These are phyloP conservation scores for thale cress (Arabidopsis thaliana) DNA, from an alignment of 345 rosid species.

Conservation along the genomic window DNA sequence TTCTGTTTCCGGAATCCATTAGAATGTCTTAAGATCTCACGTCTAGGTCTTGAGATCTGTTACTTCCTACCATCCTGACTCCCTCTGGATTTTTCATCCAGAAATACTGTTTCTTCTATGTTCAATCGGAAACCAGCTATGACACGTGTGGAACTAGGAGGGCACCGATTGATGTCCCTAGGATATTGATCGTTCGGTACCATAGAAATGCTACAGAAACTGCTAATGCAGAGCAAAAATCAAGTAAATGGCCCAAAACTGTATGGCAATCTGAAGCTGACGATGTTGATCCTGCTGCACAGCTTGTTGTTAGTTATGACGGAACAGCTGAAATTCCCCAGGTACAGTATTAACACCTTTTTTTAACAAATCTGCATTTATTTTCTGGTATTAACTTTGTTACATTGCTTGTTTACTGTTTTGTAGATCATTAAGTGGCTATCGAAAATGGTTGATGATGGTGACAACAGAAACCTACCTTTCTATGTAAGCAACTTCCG, in stretches of 20 bases:
- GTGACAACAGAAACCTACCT: constrained; percentile 83
- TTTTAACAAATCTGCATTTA: constrained; percentile 11
- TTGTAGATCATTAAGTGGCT: constrained; percentile 78
- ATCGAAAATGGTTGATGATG: constrained; percentile 77
- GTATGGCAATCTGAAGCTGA: constrained; percentile 61
- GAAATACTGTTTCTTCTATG: constrained; percentile 90
- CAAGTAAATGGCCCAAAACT: constrained; percentile 59
- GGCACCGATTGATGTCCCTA: constrained; percentile 69
- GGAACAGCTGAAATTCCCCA: constrained; percentile 70
- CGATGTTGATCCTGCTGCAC: constrained; percentile 81
- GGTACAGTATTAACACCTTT: constrained; percentile 48
- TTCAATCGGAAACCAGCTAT: constrained; percentile 76
- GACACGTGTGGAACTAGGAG: constrained; percentile 94
- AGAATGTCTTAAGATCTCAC: background rate
- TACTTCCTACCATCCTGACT: constrained; percentile 12
- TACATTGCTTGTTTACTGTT: constrained; percentile 25
- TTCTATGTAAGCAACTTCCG: constrained; percentile 58
- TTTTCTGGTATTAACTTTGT: background rate
- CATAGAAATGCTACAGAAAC: constrained; percentile 73
- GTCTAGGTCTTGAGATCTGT: background rate
- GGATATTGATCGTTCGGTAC: constrained; percentile 79
- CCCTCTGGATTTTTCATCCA: constrained; percentile 46
- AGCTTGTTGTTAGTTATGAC: constrained; percentile 87
- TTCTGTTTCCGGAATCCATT: constrained; percentile 20
- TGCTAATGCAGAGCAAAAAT: constrained; percentile 47